These are phyloP conservation scores for Ustilago bromivora DNA, from an alignment of 1,284 basidiomycete genomes.

Conservation along the genomic window DNA sequence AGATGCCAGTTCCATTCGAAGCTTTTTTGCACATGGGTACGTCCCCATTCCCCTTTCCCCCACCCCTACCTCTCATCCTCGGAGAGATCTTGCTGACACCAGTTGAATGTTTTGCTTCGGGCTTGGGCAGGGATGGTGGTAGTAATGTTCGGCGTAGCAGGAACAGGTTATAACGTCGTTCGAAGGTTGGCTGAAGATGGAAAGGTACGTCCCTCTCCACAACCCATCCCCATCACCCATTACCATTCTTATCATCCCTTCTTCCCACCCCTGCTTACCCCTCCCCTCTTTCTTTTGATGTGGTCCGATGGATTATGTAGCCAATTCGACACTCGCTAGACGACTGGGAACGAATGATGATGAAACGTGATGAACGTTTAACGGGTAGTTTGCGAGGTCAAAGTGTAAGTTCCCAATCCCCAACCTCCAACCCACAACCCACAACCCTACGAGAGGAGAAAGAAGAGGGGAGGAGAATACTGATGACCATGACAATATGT, in stretches of 20 bases:
- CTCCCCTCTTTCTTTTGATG: not conserved
- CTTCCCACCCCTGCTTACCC: not conserved
- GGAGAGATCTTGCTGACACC: not conserved
- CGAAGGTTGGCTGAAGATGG: conserved; percentile 66
- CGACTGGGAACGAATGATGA: conserved; percentile 69
- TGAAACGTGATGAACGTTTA: conserved; percentile 66
- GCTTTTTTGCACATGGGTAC: conserved; percentile 67
- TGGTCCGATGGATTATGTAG: conserved; percentile 16
- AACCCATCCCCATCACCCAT: not conserved
- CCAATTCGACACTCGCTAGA: conserved; percentile 67
- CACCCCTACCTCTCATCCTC: not conserved
- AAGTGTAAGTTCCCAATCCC: conserved; percentile 55
- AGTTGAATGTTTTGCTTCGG: not conserved
- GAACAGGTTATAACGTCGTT: conserved; percentile 66
- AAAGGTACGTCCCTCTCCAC: conserved; percentile 58
- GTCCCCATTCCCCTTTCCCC: conserved; percentile 3
- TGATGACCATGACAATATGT: not conserved
- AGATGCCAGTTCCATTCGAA: conserved; percentile 69
- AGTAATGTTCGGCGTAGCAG: conserved; percentile 68
- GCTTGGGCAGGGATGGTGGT: conserved; percentile 57
- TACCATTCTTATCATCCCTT: too few relatives aligned
- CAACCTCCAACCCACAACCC: not conserved
- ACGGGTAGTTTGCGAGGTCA: conserved; percentile 67
- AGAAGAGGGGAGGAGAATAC: not conserved
- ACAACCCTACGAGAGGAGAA: not conserved